These are phyloP conservation scores for Tetragonia tetragonoides DNA, from an alignment of 148 eudicot species.

Conservation along the genomic window DNA sequence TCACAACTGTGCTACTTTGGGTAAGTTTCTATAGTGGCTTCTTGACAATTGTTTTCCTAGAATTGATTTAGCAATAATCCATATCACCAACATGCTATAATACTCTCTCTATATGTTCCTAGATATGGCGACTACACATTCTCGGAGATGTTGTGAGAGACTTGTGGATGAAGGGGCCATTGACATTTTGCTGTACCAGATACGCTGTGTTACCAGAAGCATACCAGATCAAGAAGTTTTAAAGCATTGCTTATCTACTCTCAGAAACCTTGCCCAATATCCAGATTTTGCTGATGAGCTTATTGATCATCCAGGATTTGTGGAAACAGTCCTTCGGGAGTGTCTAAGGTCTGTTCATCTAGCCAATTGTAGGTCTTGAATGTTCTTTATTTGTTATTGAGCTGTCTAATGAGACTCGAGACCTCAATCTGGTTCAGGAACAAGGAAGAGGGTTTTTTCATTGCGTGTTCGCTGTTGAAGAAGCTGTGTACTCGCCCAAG, in stretches of 20 bases:
- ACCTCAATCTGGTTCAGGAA: conserved; percentile 44
- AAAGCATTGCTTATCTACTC: conserved; percentile 73
- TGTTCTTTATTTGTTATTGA: background rate
- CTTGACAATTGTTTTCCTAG: background rate
- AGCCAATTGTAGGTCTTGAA: background rate
- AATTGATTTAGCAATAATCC: background rate
- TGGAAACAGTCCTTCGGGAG: conserved; percentile 60
- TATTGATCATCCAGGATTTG: conserved; percentile 45
- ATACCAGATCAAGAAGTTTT: conserved; percentile 93
- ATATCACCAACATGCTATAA: background rate
- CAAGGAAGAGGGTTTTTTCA: conserved; percentile 87
- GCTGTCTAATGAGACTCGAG: conserved; percentile 11
- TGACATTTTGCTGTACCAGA: conserved; percentile 59
- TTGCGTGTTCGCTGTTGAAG: conserved; percentile 70
- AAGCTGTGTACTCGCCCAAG: conserved; percentile 47
- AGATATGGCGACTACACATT: conserved; percentile 84
- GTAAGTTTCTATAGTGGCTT: conserved; percentile 36
- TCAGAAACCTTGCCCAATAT: conserved; percentile 74
- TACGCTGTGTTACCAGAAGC: conserved; percentile 84
- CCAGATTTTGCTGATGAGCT: conserved; percentile 60
- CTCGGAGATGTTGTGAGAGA: conserved; percentile 84
- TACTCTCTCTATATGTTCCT: conserved; percentile 3
- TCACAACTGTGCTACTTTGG: conserved; percentile 77
- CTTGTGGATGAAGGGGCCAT: conserved; percentile 90
- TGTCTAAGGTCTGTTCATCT: conserved; percentile 50